These are phyloP conservation scores for Huiozyma sinensis DNA, from an alignment of 805 yeast genomes.

Conservation along the genomic window DNA sequence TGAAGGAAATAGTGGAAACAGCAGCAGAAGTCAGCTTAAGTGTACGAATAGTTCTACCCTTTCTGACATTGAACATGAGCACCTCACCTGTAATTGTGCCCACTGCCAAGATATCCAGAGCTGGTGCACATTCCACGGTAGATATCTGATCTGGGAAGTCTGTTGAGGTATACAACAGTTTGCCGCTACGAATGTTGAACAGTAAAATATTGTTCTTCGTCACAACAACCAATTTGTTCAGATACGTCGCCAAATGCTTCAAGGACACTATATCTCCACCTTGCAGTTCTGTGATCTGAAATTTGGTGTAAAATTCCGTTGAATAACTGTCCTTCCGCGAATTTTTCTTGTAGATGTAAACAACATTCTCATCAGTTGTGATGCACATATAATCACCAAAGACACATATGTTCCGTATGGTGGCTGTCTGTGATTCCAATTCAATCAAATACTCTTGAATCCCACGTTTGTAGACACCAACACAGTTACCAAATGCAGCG, in stretches of 20 bases:
- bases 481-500: conserved; percentile 58
- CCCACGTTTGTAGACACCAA: conserved; percentile 82
- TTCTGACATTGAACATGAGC: conserved; percentile 53
- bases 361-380: conserved; percentile 33
- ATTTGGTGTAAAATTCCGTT: conserved; percentile 57
- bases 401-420: conserved; percentile 40
- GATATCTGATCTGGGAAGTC: conserved; percentile 51
- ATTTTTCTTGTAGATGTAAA: conserved; percentile 47
- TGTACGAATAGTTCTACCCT: conserved; percentile 47
- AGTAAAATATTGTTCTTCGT: conserved; percentile 53
- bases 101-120: conserved; percentile 68
- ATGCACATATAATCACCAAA: conserved; percentile 77
- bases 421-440: conserved; percentile 22
- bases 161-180: conserved; percentile 46
- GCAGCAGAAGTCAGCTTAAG: conserved; percentile 33
- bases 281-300: conserved; percentile 41
- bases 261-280: conserved; percentile 54
- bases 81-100: conserved; percentile 66
- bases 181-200: conserved; percentile 70
- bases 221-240: conserved; percentile 82
- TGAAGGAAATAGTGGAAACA: conserved; percentile 58
- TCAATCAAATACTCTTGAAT: conserved; percentile 34
- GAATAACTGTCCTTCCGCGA: conserved; percentile 31
- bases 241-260: conserved; percentile 79
- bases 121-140: conserved; percentile 76